Conservation (phyloP, 305 asterid species). For the Fraxinus floribunda region DNA sequence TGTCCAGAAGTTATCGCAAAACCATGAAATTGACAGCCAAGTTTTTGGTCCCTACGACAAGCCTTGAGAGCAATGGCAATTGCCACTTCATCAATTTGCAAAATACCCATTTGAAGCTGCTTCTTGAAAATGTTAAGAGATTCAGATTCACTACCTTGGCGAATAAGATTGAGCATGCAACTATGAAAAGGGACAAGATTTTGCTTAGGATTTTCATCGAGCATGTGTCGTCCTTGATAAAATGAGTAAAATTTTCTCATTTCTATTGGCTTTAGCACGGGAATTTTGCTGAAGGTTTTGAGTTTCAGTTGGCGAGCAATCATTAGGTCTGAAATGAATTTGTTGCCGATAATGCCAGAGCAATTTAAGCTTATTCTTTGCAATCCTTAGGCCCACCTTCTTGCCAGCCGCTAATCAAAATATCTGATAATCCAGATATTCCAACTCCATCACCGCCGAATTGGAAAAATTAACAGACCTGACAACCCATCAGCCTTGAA, state of each 20-base stretch:
- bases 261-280: not conserved
- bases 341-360: not conserved
- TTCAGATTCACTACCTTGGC: slow-evolving; percentile 40
- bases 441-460: not conserved
- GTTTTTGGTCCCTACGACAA: slow-evolving; percentile 41
- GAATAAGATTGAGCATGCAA: slow-evolving; percentile 56
- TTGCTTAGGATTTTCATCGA: slow-evolving; percentile 58
- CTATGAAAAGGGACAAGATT: slow-evolving; percentile 38
- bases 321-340: slow-evolving; percentile 31
- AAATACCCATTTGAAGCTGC: slow-evolving; percentile 48
- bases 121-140: slow-evolving; percentile 54
- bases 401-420: not conserved
- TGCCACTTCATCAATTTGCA: slow-evolving; percentile 61
- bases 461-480: not conserved
- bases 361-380: not conserved
- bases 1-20: slow-evolving; percentile 50
- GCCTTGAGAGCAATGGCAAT: slow-evolving; percentile 68
- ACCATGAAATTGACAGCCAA: slow-evolving; percentile 72
- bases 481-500: not conserved
- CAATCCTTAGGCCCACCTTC: not conserved
- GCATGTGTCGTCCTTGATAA: slow-evolving; percentile 46
- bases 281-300: slow-evolving; percentile 25
- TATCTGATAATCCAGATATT: not conserved
- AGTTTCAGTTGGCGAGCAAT: slow-evolving; percentile 45
- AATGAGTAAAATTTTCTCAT: slow-evolving; percentile 13